phyloP scores from a whole-genome alignment of 768 basidiomycete species.

The Imleria badia region DNA sequence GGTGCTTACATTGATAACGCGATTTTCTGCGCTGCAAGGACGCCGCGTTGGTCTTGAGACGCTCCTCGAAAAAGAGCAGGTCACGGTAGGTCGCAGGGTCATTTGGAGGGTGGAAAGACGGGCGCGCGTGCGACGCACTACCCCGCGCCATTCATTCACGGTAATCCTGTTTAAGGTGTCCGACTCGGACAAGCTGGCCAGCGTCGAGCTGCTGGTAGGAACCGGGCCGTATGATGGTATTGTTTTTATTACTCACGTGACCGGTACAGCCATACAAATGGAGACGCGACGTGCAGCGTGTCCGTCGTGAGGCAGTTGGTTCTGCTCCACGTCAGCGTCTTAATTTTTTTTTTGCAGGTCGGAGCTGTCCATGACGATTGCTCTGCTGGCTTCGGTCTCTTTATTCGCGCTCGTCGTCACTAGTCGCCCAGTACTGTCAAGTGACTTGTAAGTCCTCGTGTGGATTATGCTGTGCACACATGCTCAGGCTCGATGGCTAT shows the following conservation, averaged over 20 bases:
- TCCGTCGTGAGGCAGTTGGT: constrained; percentile 23
- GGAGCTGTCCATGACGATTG: constrained; percentile 34
- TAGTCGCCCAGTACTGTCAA: constrained; percentile 37
- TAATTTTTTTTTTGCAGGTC: constrained; percentile 1
- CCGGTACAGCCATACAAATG: constrained; percentile 17
- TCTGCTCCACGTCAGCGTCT: constrained; percentile 15
- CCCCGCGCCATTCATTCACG: constrained; percentile 27
- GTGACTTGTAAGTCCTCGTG: constrained; percentile 30
- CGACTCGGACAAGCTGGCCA: no score
- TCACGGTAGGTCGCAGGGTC: constrained; percentile 85
- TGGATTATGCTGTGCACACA: constrained; percentile 8
- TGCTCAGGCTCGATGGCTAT: constrained; percentile 15
- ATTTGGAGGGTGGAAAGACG: constrained; percentile 58
- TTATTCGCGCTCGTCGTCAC: constrained; percentile 46
- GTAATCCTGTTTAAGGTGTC: no score
- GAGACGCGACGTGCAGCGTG: constrained; percentile 23
- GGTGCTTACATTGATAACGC: constrained; percentile 72
- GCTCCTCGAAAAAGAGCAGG: constrained; percentile 89
- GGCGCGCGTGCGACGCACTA: constrained; percentile 22
- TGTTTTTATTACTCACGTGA: constrained; percentile 26
- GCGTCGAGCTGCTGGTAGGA: neutral
- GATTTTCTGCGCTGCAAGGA: constrained; percentile 75
- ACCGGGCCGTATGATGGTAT: constrained; percentile 4
- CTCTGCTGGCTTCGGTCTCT: constrained; percentile 38
- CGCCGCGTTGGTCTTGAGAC: constrained; percentile 93